Evolutionary conservation across 257 asterid genomes (phyloP), one percentile per base, ranked within the genome.

Genomic region (Plectranthus barbatus): DNA sequence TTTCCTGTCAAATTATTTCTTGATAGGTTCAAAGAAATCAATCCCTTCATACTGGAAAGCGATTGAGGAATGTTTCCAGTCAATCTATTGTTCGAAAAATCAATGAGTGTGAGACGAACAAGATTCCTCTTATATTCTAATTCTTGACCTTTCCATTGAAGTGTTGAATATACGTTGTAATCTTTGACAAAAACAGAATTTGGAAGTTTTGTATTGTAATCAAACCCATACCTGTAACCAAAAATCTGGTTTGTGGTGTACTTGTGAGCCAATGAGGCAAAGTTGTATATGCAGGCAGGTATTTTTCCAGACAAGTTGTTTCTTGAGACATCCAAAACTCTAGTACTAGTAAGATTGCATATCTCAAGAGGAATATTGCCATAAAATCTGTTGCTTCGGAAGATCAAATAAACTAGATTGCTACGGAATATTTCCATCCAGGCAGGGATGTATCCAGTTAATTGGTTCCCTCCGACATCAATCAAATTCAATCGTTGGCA

Each of bases 241-340:
- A 31, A 31, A 2, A 31, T 31, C 1, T 1, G 7, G 36, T 31
- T 4, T 31, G 36, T 31, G 6, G 36, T 36, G 23, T 54, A 20
- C 14, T 14, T 53, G 0, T 42, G 18, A 44, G 53, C 39, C 36
- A 76, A 19, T 11, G 2, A 0, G 19, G 53, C 60, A 8, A 80
- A 73, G 33, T 74, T 76, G 17, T 47, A 20, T 58, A 76, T 60
- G 61, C 83, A 74, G 0, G 18, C 24, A 0, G 62, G 75, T 12
- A 70, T 52, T 9, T 9, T 7, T 7, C 70, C 70, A 0, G 73
- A 70, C 1, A 75, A 10, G 7, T 59, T 13, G 37, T 78, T 78
- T n/a, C 17, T 15, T 2, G 80, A 68, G 7, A 72, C 40, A 44
- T 77, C 79, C 70, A 81, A 19, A 62, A 77, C 9, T 31, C 69